phyloP scores from a whole-genome alignment of 495 filamentous ascomycete genomes.

The Hypoxylon cercidicola region DNA sequence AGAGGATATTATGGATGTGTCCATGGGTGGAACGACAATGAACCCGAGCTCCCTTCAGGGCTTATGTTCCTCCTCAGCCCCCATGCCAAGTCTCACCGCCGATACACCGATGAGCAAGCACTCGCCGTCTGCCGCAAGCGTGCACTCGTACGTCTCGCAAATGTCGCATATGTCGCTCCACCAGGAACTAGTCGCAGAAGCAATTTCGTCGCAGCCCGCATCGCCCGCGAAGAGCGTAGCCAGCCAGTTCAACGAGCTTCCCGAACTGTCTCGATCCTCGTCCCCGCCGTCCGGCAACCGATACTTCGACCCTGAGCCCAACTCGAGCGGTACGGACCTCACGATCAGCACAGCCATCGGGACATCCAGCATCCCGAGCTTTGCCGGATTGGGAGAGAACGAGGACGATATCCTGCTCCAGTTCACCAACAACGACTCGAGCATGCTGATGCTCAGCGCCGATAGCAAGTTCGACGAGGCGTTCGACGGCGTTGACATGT shows the following conservation, averaged over 20 bases:
- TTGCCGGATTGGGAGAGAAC: slow-evolving; percentile 45
- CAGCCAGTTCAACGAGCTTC: slow-evolving; percentile 53
- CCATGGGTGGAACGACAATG: slow-evolving; percentile 51
- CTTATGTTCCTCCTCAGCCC: slow-evolving; percentile 49
- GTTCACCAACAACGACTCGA: slow-evolving; percentile 48
- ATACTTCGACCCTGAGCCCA: slow-evolving; percentile 57
- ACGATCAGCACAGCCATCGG: slow-evolving; percentile 42
- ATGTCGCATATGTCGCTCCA: slow-evolving; percentile 48
- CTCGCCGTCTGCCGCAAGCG: slow-evolving; percentile 52
- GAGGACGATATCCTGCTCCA: slow-evolving; percentile 50
- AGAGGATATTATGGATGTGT: slow-evolving; percentile 59
- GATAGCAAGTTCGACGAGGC: slow-evolving; percentile 57
- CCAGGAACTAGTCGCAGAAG: slow-evolving; percentile 35
- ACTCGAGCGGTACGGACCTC: slow-evolving; percentile 44
- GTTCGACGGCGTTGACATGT: slow-evolving; percentile 54
- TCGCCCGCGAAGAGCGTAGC: slow-evolving; percentile 60
- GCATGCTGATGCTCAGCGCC: slow-evolving; percentile 51
- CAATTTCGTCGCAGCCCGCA: slow-evolving; percentile 48
- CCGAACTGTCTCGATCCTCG: slow-evolving; percentile 60
- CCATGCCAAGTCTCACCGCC: slow-evolving; percentile 49
- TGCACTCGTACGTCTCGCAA: slow-evolving; percentile 52
- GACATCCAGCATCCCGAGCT: slow-evolving; percentile 47
- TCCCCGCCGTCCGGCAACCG: slow-evolving; percentile 55
- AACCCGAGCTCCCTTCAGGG: slow-evolving; percentile 52
- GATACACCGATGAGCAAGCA: slow-evolving; percentile 41